Evolutionary conservation across 129 eudicot species (phyloP), one percentile per base, ranked within the genome.

Genomic region (Artemisia tridentata): DNA sequence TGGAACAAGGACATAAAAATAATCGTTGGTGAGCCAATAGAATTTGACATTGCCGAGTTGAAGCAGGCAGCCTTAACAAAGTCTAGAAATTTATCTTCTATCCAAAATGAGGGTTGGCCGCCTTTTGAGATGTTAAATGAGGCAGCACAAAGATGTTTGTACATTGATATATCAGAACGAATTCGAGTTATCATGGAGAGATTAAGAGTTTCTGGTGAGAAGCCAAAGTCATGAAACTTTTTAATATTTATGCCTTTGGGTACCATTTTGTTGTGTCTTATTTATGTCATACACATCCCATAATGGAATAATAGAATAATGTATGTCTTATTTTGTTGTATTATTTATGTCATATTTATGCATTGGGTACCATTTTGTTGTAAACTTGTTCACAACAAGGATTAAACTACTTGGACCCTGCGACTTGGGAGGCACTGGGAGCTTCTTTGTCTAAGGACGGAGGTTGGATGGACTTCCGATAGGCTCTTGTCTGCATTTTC

Each of bases 11-110:
- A 85, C 2, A 80, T 93, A 62, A 74, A 78, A 48, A 87, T 93
- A 14, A 60, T 78, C 0, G 74, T 93, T 1, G 99, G 99, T 0
- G 97, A 93, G 63, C 99, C 99, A 13, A 85, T 93, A n/a, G 82
- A 81, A 71, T 87, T 93, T 43, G 85, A 93, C 73, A 68, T 93
- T 67, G 84, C 87, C 38, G 63, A 84, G 66, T 50, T 93, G 86
- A 89, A 83, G 69, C 78, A 83, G 73, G 77, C 56, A 14, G 99
- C 99, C 3, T 2, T 80, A 10, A 63, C 79, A 47, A 75, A 61
- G 66, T 84, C 97, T 8, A 86, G 81, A 63, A 79, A 88, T 65
- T 65, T 60, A 19, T 77, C 84, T 29, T 38, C 52, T 76, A 76
- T 63, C 66, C 73, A 69, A 9, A 67, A 34, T n/a, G 14, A 48